Conservation (phyloP, 2,329 filamentous ascomycete genomes). For the Xylariaceae sp. region DNA sequence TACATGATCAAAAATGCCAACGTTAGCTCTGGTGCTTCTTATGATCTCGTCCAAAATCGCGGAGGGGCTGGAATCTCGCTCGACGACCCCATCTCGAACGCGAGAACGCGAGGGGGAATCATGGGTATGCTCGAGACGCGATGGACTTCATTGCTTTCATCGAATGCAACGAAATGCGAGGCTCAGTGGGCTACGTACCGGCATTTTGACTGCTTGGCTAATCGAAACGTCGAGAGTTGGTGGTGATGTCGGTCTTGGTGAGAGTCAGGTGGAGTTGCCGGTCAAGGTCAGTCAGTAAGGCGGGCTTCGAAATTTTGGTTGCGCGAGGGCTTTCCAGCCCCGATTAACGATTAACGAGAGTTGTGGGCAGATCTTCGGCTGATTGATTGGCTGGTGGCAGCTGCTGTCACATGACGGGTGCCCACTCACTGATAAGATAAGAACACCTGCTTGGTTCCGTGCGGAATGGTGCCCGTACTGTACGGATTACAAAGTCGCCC, state of each 20-base stretch:
- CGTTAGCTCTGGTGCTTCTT: constrained; percentile 12
- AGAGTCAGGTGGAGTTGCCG: constrained; percentile 25
- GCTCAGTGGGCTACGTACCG: constrained; percentile 32
- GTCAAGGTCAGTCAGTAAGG: constrained; percentile 17
- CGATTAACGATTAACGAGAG: constrained; percentile 17
- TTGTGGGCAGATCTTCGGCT: constrained; percentile 28
- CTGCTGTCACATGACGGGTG: not conserved
- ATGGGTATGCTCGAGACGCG: not conserved
- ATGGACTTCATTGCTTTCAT: not conserved
- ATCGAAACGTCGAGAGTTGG: constrained; percentile 35
- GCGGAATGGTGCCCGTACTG: not conserved
- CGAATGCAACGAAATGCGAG: not conserved
- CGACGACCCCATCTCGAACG: not conserved
- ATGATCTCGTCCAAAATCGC: not conserved
- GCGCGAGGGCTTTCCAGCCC: constrained; percentile 32
- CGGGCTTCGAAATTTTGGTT: constrained; percentile 25
- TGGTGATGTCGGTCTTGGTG: constrained; percentile 25
- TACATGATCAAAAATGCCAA: constrained; percentile 39
- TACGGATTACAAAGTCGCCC: too few relatives aligned
- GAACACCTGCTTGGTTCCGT: too few relatives aligned
- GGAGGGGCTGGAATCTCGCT: not conserved
- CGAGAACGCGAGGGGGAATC: not conserved
- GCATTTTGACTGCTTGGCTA: constrained; percentile 39
- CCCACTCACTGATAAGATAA: constrained; percentile 1
- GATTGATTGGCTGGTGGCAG: constrained; percentile 2